Evolutionary conservation across 208 protist species (phyloP).

Genomic region (Leishmania turanica): DNA sequence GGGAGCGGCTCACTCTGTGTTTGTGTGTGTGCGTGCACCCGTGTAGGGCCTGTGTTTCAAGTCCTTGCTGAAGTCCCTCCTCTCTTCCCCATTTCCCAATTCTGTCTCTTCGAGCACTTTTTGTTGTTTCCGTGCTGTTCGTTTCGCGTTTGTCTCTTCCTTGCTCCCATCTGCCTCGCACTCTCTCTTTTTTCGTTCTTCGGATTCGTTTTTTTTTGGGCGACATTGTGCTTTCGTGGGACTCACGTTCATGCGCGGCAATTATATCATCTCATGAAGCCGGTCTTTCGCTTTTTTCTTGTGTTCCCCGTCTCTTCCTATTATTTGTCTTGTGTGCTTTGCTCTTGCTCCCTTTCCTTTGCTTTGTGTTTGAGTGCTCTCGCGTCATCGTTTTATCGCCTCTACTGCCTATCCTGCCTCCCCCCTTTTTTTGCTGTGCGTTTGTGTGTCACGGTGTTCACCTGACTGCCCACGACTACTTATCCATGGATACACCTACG

Average conservation of each 20-base stretch:
- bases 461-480: background rate
- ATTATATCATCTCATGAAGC: conserved; percentile 2
- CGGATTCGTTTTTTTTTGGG: background rate
- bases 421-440: too few species aligned
- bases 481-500: background rate
- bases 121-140: background rate
- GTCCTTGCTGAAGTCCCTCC: background rate
- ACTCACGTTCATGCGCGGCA: conserved; percentile 6
- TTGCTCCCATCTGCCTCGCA: background rate
- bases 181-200: conserved; percentile 13
- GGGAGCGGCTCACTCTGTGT: background rate
- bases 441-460: background rate
- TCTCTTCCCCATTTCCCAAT: background rate
- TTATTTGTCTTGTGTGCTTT: background rate
- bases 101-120: conserved; percentile 1
- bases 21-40: background rate
- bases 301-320: background rate
- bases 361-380: background rate
- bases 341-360: background rate
- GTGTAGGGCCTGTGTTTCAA: background rate
- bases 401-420: background rate
- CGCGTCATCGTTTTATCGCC: background rate
- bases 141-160: background rate
- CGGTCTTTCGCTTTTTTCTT: background rate
- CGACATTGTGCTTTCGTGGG: conserved; percentile 4